Base-by-base conservation (phyloP, 345 rosid species). In the Trapa bicornis region DNA sequence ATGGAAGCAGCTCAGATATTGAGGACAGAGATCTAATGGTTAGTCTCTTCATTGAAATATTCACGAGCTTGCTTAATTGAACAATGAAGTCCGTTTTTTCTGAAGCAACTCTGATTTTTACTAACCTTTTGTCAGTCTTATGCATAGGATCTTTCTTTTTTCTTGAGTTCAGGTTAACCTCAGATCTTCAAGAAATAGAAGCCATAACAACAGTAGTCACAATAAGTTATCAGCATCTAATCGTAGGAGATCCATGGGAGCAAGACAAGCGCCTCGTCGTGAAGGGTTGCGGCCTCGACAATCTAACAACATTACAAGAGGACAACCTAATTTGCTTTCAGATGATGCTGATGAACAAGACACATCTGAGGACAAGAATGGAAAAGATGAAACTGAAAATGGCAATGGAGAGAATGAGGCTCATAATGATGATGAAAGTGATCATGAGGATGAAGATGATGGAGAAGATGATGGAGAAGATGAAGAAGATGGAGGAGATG, bases 261-360 rank as follows among this genome's bases (percentile, higher is more conserved):
- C 76, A 69, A 87, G 79, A 80, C 75, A 80, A 48, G 80, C 79
- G 10, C 99, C 99, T 63, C 89, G 99, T n/a, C 96, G 99, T 68
- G 97, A 95, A 84, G 99, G 99, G 57, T 75, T 95, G 77, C 84
- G 99, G 65, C 99, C 99, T 67, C 96, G 99, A 67, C 87, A 84
- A 62, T 89, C 96, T 41, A 86, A 80, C 72, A 74, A 76, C 35
- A 64, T 78, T 61, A 80, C 79, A 68, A 84, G 85, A 76, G 76
- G 79, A 73, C 81, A 67, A 47, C 67, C 87, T 65, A 77, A 74
- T 75, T 73, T 78, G 71, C 92, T 86, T 68, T 84, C 86, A 68
- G 89, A 78, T 65, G 90, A 80, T 72, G 91, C 78, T 56, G 89
- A 79, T 71, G 93, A 80, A 68, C 83, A 83, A 72, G 96, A 84